Conservation (phyloP, 129 eudicot genomes). For the Heracleum sosnowskyi region DNA sequence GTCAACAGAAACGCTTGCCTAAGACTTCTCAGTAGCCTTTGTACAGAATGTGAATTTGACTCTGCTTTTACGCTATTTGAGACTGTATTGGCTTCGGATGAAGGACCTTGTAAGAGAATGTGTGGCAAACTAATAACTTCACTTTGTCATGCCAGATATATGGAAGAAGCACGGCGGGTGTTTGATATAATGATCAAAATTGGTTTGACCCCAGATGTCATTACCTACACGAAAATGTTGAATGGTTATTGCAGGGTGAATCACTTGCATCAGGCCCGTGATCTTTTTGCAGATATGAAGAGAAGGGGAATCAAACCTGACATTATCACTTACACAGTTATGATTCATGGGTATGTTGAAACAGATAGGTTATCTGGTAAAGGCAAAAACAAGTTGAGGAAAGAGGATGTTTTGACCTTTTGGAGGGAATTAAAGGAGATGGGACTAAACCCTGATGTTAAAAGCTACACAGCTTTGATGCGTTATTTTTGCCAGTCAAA, state of each 20-base stretch:
- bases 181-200: slow-evolving; percentile 43
- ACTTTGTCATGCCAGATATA: slow-evolving; percentile 35
- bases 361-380: slow-evolving; percentile 11
- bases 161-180: slow-evolving; percentile 45
- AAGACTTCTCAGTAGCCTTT: slow-evolving; percentile 48
- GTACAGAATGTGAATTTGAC: slow-evolving; percentile 33
- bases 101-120: slow-evolving; percentile 28
- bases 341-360: slow-evolving; percentile 59
- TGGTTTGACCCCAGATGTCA: slow-evolving; percentile 47
- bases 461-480: slow-evolving; percentile 60
- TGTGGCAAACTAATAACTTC: slow-evolving; percentile 38
- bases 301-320: slow-evolving; percentile 57
- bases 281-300: slow-evolving; percentile 60
- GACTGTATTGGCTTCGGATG: slow-evolving; percentile 25
- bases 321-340: slow-evolving; percentile 52
- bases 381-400: slow-evolving; percentile 7
- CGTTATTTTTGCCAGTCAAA: slow-evolving; percentile 38
- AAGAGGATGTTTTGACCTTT: slow-evolving; percentile 18
- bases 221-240: slow-evolving; percentile 65
- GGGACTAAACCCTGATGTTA: slow-evolving; percentile 38
- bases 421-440: slow-evolving; percentile 35
- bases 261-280: slow-evolving; percentile 35
- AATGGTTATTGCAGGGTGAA: slow-evolving; percentile 51
- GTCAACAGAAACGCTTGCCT: slow-evolving; percentile 34
- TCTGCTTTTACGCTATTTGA: slow-evolving; percentile 31